Evolutionary conservation across 371 early-diverging fungal genomes (phyloP), one percentile per base, ranked within the genome.

Genomic region (Apophysomyces trapeziformis): DNA sequence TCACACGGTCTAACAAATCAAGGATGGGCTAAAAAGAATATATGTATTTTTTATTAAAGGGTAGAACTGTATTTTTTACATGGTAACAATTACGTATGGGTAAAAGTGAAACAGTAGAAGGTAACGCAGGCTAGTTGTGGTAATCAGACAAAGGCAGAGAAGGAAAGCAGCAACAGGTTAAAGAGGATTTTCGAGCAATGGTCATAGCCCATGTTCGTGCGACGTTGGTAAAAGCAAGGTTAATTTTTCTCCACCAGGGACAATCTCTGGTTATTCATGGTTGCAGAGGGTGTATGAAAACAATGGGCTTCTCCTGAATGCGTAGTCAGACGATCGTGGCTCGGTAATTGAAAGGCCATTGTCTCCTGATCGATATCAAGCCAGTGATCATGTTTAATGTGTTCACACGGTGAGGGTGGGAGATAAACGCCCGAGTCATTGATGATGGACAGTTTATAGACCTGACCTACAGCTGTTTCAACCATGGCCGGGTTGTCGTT

Each of bases 401-500:
- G 44, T 32, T 63, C 68, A 16, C 61, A 18, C 1, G 72, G 64
- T n/a, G 64, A 63, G 7, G 79, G 79, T 5, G 77, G 75, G 46
- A 73, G 67, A 50, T 79, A 79, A 1, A 71, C 38, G 13, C 79
- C 79, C 12, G 68, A 57, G 14, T 70, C 65, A 61, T 74, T 76
- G 41, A 79, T 68, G 8, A 67, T 71, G 0, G 77, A 79, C 36
- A 79, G 60, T 54, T 79, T 71, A 45, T 74, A 79, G 6, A 76
- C 65, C 44, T 76, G 73, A 21, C 56, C 18, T 47, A 56, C 45
- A 32, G 38, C 58, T 21, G 54, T 61, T 4, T 80, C 75, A 8
- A 80, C 66, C 43, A 85, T 65, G 11, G 70, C 65, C 21, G 78
- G 68, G 66, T 90, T 91, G 61, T 90, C 89, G 89, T 88, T 90